A percentile compares a stretch with the other conserved stretches of the same genome.
Evolutionary conservation across 768 basidiomycete species (phyloP).

Genomic region (Pisolithus orientalis): DNA sequence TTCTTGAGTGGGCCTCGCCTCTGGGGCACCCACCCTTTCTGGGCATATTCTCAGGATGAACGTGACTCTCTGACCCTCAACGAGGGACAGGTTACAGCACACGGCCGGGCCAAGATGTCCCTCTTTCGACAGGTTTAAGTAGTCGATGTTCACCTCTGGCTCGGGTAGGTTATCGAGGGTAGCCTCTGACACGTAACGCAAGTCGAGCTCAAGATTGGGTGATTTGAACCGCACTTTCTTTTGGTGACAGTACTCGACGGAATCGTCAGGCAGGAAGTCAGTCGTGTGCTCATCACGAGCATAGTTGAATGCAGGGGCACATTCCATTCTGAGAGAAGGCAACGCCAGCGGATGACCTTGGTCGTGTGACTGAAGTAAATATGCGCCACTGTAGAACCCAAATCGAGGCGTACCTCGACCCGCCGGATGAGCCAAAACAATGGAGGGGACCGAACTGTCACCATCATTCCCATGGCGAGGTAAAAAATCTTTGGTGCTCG

Average conservation of each 20-base stretch:
- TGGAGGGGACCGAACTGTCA: constrained; percentile 49
- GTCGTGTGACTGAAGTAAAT: background rate
- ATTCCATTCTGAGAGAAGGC: constrained; percentile 81
- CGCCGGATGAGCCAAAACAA: constrained; percentile 82
- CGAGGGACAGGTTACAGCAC: constrained; percentile 50
- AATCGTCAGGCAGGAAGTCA: constrained; percentile 43
- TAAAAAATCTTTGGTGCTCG: constrained; percentile 54
- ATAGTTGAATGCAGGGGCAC: constrained; percentile 96
- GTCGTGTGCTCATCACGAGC: constrained; percentile 72
- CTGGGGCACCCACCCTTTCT: constrained; percentile 14
- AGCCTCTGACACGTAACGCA: constrained; percentile 66
- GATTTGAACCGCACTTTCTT: constrained; percentile 62
- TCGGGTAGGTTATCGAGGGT: constrained; percentile 41
- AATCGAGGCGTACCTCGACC: constrained; percentile 47
- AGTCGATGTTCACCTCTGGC: constrained; percentile 52
- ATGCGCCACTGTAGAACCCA: background rate
- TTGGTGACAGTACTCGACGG: constrained; percentile 35
- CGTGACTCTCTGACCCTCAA: constrained; percentile 86
- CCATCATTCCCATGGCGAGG: constrained; percentile 47
- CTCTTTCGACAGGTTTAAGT: constrained; percentile 58
- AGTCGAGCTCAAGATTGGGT: constrained; percentile 55
- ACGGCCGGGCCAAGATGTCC: constrained; percentile 73
- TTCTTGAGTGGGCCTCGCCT: constrained; percentile 29
- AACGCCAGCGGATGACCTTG: constrained; percentile 75
- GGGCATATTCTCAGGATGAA: constrained; percentile 78